Base-by-base conservation (phyloP, 148 eudicot species). In the Vaccinium darrowii region DNA sequence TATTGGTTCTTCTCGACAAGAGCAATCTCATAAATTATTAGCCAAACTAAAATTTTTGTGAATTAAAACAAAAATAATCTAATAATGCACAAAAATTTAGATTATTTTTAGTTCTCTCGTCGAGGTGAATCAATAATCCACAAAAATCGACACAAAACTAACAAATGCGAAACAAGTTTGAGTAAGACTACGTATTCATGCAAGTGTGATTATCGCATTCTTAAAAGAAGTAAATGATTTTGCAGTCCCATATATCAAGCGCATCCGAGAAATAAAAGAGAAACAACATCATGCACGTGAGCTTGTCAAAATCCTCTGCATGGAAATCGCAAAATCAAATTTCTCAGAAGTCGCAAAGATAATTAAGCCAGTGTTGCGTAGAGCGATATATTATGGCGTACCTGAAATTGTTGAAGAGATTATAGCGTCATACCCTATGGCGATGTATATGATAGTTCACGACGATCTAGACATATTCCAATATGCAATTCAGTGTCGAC, bases 361-460 rank as follows among this genome's bases (percentile, higher is more conserved):
- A 30, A 33, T 30, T 71, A 2, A 0, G 36, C 47, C 78, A 47
- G 19, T 9, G 43, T 0, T 43, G 19, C 3, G 19, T 3, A 3
- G 1, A 19, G 78, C 78, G 14, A 8, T 52, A 43, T 8, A 1
- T 16, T 3, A 2, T 75, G 78, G 78, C 13, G 18, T 47, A 15
- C 23, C 21, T 33, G 36, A 33, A 33, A 33, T 33, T 33, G 36
- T 33, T 2, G 36, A 33, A 33, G 36, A 33, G 36, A 6, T 39
- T 39, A 15, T 75, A 7, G 23, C 0, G 49, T 16, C 78, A 75
- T 39, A 0, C 52, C 52, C 77, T 6, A 1, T 7, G 5, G 25
- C 52, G 1, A 4, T 75, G 7, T 0, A 2, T 18, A 0, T 14
- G 12, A 0, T 0, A 7, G 6, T 4, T 10, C 5, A 5, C 4